Conservation (phyloP, 441 rosid genomes). For the Erodium trifolium region DNA sequence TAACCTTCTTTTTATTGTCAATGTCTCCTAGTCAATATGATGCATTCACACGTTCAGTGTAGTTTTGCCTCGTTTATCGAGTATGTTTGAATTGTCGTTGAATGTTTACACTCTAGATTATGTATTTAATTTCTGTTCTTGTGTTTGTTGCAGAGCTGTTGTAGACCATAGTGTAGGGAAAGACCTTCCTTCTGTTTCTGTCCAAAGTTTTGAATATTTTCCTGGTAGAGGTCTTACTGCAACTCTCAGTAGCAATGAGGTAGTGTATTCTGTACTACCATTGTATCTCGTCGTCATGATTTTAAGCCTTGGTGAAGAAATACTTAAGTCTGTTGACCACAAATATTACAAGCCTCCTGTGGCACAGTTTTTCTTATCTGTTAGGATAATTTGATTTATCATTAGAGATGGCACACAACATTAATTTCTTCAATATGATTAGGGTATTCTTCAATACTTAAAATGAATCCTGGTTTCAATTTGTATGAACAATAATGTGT, state of each 20-base stretch:
- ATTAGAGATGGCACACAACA: not conserved
- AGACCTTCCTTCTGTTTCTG: slow-evolving; percentile 70
- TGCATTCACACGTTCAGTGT: not conserved
- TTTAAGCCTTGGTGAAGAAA: not conserved
- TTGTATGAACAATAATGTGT: not conserved
- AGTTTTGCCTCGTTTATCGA: not conserved
- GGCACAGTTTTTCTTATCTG: not conserved
- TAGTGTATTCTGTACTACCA: slow-evolving; percentile 24
- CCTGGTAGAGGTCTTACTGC: slow-evolving; percentile 95
- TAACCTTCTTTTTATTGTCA: not conserved
- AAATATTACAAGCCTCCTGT: not conserved
- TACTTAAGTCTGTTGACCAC: not conserved
- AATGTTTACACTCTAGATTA: slow-evolving; percentile 15
- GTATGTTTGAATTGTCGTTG: not conserved
- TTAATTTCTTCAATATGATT: not conserved
- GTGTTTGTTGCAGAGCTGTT: slow-evolving; percentile 64
- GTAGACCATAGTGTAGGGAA: slow-evolving; percentile 84
- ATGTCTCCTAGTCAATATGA: not conserved
- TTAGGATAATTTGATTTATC: not conserved
- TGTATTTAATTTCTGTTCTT: slow-evolving; percentile 14
- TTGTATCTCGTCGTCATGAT: slow-evolving; percentile 7
- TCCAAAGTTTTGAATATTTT: slow-evolving; percentile 77
- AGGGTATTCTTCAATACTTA: not conserved
- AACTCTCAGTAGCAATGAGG: slow-evolving; percentile 63
- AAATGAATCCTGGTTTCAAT: not conserved